Conservation (phyloP, 345 rosid species). For the Brassica nigra region DNA sequence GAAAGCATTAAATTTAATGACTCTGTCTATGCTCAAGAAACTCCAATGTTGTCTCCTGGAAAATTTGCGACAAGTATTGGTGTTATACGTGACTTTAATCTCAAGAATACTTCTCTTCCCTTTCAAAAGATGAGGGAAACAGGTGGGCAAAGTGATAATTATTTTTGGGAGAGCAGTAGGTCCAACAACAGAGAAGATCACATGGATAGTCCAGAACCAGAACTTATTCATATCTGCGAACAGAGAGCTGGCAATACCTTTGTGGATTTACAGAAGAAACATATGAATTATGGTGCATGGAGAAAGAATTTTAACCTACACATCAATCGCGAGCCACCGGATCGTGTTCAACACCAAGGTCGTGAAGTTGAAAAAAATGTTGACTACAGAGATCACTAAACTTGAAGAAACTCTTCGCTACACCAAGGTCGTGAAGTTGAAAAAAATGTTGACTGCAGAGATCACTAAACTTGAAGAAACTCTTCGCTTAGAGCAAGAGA, state of each 20-base stretch:
- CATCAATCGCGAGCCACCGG: too few relatives aligned
- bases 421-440: too few relatives aligned
- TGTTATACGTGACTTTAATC: background rate
- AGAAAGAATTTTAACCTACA: background rate
- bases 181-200: background rate
- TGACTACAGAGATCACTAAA: too few relatives aligned
- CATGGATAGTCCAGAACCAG: background rate
- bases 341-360: too few relatives aligned
- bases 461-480: too few relatives aligned
- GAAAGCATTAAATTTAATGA: background rate
- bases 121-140: background rate
- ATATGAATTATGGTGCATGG: background rate
- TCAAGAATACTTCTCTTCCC: background rate
- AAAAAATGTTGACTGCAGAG: too few relatives aligned
- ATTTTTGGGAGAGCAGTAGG: background rate
- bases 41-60: background rate
- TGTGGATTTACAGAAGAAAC: background rate
- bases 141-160: background rate
- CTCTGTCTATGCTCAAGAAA: background rate
- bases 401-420: too few relatives aligned
- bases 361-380: too few relatives aligned
- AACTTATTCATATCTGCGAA: background rate
- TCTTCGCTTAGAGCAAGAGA: too few relatives aligned
- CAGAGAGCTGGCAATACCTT: background rate
- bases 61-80: background rate